A percentile compares a stretch with the other conserved stretches of the same genome.
phyloP scores from a whole-genome alignment of 2,329 filamentous ascomycete genomes.

The Sporothrix brasiliensis region DNA sequence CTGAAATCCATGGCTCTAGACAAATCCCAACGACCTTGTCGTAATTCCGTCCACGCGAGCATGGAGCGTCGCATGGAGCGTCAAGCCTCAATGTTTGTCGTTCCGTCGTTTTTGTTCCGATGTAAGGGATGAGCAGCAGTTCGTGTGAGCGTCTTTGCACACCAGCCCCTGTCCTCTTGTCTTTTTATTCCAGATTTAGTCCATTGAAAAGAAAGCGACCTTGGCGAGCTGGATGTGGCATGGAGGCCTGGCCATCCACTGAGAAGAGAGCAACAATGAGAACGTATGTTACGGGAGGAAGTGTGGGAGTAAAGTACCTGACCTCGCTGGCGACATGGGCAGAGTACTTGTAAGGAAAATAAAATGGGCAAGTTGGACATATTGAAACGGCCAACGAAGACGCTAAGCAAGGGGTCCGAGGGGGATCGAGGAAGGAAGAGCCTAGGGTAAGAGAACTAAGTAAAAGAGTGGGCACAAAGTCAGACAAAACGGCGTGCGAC shows the following conservation, averaged over 20 bases:
- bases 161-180: background rate
- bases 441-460: background rate
- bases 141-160: background rate
- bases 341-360: background rate
- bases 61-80: background rate
- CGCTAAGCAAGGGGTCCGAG: conserved; percentile 23
- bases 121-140: background rate
- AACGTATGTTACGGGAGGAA: background rate
- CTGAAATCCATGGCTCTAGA: background rate
- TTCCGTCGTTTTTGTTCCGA: conserved; percentile 7
- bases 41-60: background rate
- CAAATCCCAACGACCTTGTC: background rate
- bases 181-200: background rate
- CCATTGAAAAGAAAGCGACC: background rate
- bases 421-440: background rate
- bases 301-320: background rate
- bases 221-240: background rate
- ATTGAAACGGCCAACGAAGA: conserved; percentile 24
- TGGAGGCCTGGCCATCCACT: no score
- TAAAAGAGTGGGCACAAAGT: background rate
- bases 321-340: no score
- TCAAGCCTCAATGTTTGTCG: no score
- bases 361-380: background rate
- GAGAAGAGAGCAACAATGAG: background rate
- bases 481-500: conserved; percentile 13